Conservation (phyloP, 768 basidiomycete genomes). For the Butyriboletus loyo region DNA sequence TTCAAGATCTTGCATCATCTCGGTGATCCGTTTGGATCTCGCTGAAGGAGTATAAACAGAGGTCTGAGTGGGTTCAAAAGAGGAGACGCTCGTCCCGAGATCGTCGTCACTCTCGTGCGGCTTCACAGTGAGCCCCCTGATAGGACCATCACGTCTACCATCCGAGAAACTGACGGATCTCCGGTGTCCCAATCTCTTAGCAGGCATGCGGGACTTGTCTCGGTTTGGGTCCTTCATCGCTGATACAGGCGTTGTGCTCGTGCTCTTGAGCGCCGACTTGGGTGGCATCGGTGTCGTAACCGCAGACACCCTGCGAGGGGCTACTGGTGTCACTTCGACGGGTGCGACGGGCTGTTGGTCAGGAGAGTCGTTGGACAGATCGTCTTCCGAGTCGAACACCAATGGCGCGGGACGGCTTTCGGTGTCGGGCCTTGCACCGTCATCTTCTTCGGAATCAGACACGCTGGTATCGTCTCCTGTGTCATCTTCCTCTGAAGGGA, state of each 20-base stretch:
- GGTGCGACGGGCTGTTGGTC: neutral
- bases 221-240: slow-evolving; percentile 53
- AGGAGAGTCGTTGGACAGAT: slow-evolving; percentile 17
- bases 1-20: slow-evolving; percentile 73
- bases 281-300: slow-evolving; percentile 31
- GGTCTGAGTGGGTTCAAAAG: slow-evolving; percentile 16
- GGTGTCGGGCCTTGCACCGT: slow-evolving; percentile 8
- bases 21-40: slow-evolving; percentile 77
- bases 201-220: slow-evolving; percentile 53
- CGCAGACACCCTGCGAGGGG: slow-evolving; percentile 8
- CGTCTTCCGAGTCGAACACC: slow-evolving; percentile 39
- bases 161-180: slow-evolving; percentile 97
- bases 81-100: slow-evolving; percentile 22
- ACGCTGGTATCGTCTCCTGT: slow-evolving; percentile 44
- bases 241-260: slow-evolving; percentile 53
- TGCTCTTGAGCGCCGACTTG: slow-evolving; percentile 43
- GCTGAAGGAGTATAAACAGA: slow-evolving; percentile 50
- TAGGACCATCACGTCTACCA: slow-evolving; percentile 87
- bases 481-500: slow-evolving; percentile 37
- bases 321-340: slow-evolving; percentile 22
- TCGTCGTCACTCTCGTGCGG: slow-evolving; percentile 39
- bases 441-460: slow-evolving; percentile 30
- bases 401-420: slow-evolving; percentile 8
- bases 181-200: slow-evolving; percentile 48
- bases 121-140: slow-evolving; percentile 51